Base-by-base conservation (phyloP, 1,284 basidiomycete genomes). In the Malassezia caprae region DNA sequence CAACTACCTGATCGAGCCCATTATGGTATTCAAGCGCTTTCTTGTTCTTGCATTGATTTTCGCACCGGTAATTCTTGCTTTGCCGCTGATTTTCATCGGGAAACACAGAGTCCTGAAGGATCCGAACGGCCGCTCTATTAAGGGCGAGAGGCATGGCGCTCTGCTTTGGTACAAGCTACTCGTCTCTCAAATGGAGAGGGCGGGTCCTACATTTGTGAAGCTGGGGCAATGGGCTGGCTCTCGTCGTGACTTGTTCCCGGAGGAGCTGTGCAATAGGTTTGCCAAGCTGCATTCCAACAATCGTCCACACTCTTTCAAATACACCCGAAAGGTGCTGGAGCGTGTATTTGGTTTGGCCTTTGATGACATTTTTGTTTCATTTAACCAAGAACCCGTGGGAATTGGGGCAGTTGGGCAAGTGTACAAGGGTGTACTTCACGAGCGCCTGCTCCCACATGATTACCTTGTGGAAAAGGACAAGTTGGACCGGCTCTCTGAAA, bases 201-300 rank as follows among this genome's bases (percentile, higher is more conserved):
- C 93, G 5, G 94, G 94, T 0, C 94, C 94, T 3, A 94, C 90
- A 0, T 98, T 98, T 74, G 90, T 90, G 77, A 99, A 99, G 87
- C 82, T 98, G 48, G 88, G 89, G 1, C 94, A 99, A 81, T 99
- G 94, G 94, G 94, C 94, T 1, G 94, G 87, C 5, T 91, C 90
- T 26, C 82, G 94, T 50, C 85, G 86, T 43, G 94, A 99, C 75
- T 78, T 99, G 5, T 98, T 99, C 77, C 89, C 94, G 1, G 80
- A 84, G n/a, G 76, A 83, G n/a, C 82, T 99, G 4, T 99, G 94
- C 75, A 81, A 87, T 54, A 81, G 82, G 59, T 80, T 99, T 67
- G 88, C 88, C 44, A 82, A 84, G 52, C 78, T 96, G 13, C 94
- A 99, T 73, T 96, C 91, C 2, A 86, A 83, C 63, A 90, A 86